Evolutionary conservation across 2,329 filamentous ascomycete genomes (phyloP), one percentile per base, ranked within the genome.

Genomic region (Phoma herbarum): DNA sequence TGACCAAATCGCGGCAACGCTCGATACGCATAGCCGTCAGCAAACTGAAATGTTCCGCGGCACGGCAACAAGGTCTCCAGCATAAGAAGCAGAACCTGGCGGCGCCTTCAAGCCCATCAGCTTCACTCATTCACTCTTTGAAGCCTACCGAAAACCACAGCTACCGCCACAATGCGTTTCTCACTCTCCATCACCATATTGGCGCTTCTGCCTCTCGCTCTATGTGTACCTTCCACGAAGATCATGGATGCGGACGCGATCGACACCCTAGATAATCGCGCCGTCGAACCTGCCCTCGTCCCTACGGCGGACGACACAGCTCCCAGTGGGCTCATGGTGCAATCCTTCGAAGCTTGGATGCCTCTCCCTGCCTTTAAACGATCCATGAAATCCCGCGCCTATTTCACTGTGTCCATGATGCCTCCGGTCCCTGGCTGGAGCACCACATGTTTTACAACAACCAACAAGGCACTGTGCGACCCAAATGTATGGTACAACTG

Each of bases 81-180:
- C 47, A 56, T 56, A 56, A 56, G 45, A 47, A 44, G 52, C 45
- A 35, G 45, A 44, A 56, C 39, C 45, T 39, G 26, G 52, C 52
- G 23, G 23, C 45, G 52, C 45, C 45, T 50, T 42, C 39, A 56
- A 55, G 23, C 23, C 20, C 54, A 51, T 35, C 54, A 51, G 3
- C 20, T 31, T 33, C n/a, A 12, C 46, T 22, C 41, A 45, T 25
- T 35, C 18, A 2, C 22, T 7, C 6, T 1, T 28, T 12, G 16
- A 33, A 50, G 22, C 33, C 41, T 16, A n/a, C 1, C 22, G 39
- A 25, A 29, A 3, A 23, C 18, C 18, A 35, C 31, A 8, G 18
- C 14, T 42, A n/a, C 8, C 33, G 31, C 20, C 43, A 52, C 35
- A 14, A 58, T 58, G 55, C 55, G 23, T 18, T 22, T 57, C 43